Evolutionary conservation across 306 rosid species (phyloP).

Genomic region (Myrica gale): DNA sequence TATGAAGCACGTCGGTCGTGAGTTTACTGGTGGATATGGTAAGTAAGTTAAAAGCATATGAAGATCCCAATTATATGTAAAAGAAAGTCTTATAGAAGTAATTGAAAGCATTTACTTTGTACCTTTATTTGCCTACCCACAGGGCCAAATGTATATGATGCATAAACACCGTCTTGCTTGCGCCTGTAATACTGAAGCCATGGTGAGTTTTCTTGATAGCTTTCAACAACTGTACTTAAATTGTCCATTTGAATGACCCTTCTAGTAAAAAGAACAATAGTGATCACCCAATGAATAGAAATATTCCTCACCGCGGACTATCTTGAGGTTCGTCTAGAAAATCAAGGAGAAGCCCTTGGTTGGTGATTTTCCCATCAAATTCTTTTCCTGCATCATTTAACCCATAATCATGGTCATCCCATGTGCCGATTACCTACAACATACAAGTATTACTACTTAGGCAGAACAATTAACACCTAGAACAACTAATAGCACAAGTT

Average conservation of each 20-base stretch:
- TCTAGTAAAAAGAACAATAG: background rate
- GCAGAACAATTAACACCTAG: conserved; percentile 16
- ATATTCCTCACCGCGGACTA: conserved; percentile 59
- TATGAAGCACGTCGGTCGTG: background rate
- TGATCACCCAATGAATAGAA: conserved; percentile 6
- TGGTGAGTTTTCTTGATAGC: conserved; percentile 22
- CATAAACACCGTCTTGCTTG: conserved; percentile 72
- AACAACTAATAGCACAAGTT: background rate
- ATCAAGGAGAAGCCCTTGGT: conserved; percentile 79
- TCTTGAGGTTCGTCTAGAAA: conserved; percentile 74
- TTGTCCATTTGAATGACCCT: background rate
- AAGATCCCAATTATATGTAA: conserved; percentile 2
- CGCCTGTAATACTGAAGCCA: conserved; percentile 47
- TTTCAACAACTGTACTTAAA: conserved; percentile 1
- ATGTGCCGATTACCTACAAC: conserved; percentile 72
- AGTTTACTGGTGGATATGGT: conserved; percentile 1
- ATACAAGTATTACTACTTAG: conserved; percentile 31
- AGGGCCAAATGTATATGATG: conserved; percentile 72
- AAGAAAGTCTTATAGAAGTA: background rate
- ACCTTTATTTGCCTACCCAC: conserved; percentile 66
- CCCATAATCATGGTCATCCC: conserved; percentile 96
- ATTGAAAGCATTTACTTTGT: conserved; percentile 22
- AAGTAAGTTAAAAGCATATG: background rate
- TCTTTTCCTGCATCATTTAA: conserved; percentile 82
- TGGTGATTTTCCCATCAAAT: conserved; percentile 47